A percentile compares a stretch with the other conserved stretches of the same genome.
Conservation (phyloP, 306 rosid genomes). For the Casuarina cunninghamiana region DNA sequence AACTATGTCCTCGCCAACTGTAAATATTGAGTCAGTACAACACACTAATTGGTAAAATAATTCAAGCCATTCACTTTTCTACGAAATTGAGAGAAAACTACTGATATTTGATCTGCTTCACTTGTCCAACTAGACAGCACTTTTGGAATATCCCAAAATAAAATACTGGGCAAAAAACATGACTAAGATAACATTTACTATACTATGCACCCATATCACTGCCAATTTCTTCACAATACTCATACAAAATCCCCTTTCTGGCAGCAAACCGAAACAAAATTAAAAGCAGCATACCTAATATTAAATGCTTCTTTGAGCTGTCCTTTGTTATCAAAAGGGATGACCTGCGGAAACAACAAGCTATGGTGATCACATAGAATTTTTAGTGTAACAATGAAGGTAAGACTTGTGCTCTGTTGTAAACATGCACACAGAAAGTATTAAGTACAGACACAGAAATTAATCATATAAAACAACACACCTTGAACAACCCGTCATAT, state of each 20-base stretch:
- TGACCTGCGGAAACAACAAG: constrained; percentile 59
- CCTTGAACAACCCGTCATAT: constrained; percentile 96
- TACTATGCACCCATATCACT: constrained; percentile 12
- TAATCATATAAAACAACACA: constrained; percentile 26
- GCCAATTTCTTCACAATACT: constrained; percentile 5
- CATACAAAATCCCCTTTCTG: constrained; percentile 15
- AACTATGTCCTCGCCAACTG: no score
- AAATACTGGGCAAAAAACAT: neutral
- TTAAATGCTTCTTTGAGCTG: constrained; percentile 99
- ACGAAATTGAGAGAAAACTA: no score
- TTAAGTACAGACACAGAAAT: neutral
- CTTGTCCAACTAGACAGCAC: no score
- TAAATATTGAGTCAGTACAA: no score
- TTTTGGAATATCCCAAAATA: no score
- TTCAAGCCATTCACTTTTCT: no score
- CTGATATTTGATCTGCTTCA: no score
- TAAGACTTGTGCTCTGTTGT: neutral
- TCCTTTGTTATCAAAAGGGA: constrained; percentile 95
- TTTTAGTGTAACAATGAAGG: neutral
- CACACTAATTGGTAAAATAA: no score
- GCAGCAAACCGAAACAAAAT: neutral
- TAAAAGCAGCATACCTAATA: constrained; percentile 60
- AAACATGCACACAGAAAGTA: neutral
- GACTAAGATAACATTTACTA: constrained; percentile 7
- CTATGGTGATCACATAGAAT: constrained; percentile 8